phyloP scores from a whole-genome alignment of 192 early-diverging fungal genomes.

The Haplosporangium gracile region DNA sequence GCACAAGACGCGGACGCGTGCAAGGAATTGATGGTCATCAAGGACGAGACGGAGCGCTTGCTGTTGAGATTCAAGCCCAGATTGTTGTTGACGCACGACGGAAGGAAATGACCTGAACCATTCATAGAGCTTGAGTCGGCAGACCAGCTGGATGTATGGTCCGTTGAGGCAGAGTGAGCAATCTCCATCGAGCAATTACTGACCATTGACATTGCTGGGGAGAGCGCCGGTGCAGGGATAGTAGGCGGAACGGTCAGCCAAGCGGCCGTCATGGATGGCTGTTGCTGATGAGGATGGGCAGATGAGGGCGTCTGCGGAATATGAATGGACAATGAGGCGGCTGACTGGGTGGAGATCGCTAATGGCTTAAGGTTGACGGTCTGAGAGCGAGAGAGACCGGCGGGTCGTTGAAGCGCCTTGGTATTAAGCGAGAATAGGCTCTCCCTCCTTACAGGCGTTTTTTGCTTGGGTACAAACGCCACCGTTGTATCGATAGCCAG shows the following conservation, averaged over 20 bases:
- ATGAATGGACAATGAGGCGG: background rate
- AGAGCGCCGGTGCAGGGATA: slow-evolving; percentile 8
- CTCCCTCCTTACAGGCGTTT: slow-evolving; percentile 40
- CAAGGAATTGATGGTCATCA: slow-evolving; percentile 27
- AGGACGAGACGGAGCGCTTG: slow-evolving; percentile 35
- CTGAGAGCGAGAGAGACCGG: slow-evolving; percentile 28
- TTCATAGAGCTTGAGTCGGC: slow-evolving; percentile 24
- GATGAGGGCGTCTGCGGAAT: background rate
- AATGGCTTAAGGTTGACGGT: slow-evolving; percentile 33
- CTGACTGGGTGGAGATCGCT: slow-evolving; percentile 12
- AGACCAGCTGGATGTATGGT: slow-evolving; percentile 32
- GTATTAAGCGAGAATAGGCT: slow-evolving; percentile 60
- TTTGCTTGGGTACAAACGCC: slow-evolving; percentile 15
- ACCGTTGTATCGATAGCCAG: slow-evolving; percentile 37
- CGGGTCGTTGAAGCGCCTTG: slow-evolving; percentile 46
- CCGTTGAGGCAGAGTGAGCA: slow-evolving; percentile 38
- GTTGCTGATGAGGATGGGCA: slow-evolving; percentile 13
- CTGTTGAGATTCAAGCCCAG: slow-evolving; percentile 14
- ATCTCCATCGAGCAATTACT: slow-evolving; percentile 46
- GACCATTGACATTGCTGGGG: slow-evolving; percentile 25
- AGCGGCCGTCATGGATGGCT: slow-evolving; percentile 8
- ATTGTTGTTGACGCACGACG: background rate
- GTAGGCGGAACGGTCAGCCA: slow-evolving; percentile 43
- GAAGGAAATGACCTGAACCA: slow-evolving; percentile 26
- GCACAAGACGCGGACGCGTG: slow-evolving; percentile 4